Percentiles rank a stretch among this genome's conserved stretches.
Evolutionary conservation across 2,329 filamentous ascomycete species (phyloP).

Genomic region (Xylogone sp.): DNA sequence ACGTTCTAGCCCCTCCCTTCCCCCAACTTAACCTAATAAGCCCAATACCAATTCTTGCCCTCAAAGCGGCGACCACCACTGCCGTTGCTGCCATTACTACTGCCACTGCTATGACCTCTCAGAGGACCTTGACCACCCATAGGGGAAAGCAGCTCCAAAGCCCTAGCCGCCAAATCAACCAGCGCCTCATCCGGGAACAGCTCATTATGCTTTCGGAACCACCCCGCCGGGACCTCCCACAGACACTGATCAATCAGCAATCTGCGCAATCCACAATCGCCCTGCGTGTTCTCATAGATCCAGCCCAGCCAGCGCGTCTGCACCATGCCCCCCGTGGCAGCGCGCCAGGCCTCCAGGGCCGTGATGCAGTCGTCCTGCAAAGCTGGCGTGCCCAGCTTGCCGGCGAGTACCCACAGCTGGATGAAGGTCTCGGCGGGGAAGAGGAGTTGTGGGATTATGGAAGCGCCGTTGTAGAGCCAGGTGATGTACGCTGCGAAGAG

Average conservation of each 20-base stretch:
- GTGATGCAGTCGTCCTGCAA: conserved; percentile 10
- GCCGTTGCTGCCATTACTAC: too few species aligned
- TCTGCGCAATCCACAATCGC: conserved; percentile 2
- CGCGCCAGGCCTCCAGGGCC: conserved; percentile 2
- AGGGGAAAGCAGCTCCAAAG: not conserved
- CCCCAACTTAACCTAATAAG: too few species aligned
- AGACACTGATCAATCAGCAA: conserved; percentile 12
- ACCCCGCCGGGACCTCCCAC: not conserved
- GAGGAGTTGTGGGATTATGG: not conserved
- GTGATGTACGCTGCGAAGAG: conserved; percentile 5
- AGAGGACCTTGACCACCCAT: too few species aligned
- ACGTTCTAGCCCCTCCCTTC: too few species aligned
- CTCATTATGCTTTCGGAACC: not conserved
- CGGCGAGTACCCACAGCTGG: conserved; percentile 10
- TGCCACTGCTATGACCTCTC: too few species aligned
- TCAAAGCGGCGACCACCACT: too few species aligned
- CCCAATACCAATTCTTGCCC: too few species aligned
- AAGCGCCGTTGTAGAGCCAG: conserved; percentile 8
- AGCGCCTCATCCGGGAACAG: conserved; percentile 1
- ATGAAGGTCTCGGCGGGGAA: not conserved
- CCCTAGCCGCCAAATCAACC: not conserved
- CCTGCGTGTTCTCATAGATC: conserved; percentile 4
- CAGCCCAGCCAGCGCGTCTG: conserved; percentile 2
- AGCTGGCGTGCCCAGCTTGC: not conserved
- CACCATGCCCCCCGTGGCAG: not conserved